phyloP scores from a whole-genome alignment of 495 filamentous ascomycete genomes.

The Penicillium lividum region DNA sequence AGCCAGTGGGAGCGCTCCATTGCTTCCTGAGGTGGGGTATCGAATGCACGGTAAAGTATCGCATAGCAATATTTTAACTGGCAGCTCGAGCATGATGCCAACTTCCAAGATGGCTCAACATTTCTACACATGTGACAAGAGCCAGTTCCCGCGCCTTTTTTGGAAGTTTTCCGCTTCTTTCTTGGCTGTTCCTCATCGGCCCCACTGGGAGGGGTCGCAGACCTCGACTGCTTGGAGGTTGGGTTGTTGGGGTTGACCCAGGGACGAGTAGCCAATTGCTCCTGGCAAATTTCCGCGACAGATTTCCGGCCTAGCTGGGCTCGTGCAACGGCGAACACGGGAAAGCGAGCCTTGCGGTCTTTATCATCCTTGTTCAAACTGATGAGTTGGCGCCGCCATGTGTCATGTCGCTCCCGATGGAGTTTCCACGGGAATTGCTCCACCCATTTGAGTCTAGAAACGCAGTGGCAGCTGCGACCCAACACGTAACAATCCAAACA shows the following conservation, averaged over 20 bases:
- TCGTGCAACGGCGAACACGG: slow-evolving; percentile 63
- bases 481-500: slow-evolving; percentile 97
- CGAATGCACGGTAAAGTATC: slow-evolving; percentile 83
- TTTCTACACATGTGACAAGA: slow-evolving; percentile 81
- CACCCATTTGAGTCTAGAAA: slow-evolving; percentile 83
- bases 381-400: slow-evolving; percentile 76
- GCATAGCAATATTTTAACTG: slow-evolving; percentile 81
- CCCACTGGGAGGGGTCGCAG: slow-evolving; percentile 4
- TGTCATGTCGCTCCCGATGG: slow-evolving; percentile 74
- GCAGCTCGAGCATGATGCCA: slow-evolving; percentile 76
- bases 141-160: slow-evolving; percentile 43
- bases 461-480: slow-evolving; percentile 86
- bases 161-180: slow-evolving; percentile 50
- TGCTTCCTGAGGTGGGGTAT: slow-evolving; percentile 73
- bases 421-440: slow-evolving; percentile 88
- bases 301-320: slow-evolving; percentile 67
- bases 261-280: slow-evolving; percentile 74
- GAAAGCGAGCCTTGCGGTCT: slow-evolving; percentile 47
- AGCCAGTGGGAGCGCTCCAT: slow-evolving; percentile 81
- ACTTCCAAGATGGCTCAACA: slow-evolving; percentile 75
- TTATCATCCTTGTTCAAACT: slow-evolving; percentile 61
- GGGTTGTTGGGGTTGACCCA: slow-evolving; percentile 54
- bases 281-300: slow-evolving; percentile 85
- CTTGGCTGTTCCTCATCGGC: slow-evolving; percentile 34
- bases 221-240: slow-evolving; percentile 34